A percentile compares a stretch with the other conserved stretches of the same genome.
phyloP scores from a whole-genome alignment of 208 protist genomes.

The Balamuthia mandrillaris region DNA sequence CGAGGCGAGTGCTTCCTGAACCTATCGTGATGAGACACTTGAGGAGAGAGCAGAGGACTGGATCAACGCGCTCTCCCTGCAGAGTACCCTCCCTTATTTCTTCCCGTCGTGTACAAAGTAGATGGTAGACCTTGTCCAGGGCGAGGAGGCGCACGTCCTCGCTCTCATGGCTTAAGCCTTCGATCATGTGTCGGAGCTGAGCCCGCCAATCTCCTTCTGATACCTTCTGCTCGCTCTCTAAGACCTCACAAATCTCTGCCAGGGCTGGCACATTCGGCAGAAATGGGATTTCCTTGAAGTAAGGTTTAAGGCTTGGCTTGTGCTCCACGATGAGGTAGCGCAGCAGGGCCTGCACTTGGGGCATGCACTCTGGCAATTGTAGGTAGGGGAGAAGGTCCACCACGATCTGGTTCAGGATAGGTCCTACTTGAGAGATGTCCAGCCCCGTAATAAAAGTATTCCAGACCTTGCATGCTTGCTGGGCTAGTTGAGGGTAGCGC shows the following conservation, averaged over 20 bases:
- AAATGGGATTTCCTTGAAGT: conserved; percentile 52
- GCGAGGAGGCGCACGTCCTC: conserved; percentile 13
- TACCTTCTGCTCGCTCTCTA: not conserved
- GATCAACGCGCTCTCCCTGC: not conserved
- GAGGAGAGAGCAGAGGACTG: not conserved
- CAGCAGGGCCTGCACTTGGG: conserved; percentile 26
- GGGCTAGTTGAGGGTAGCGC: not conserved
- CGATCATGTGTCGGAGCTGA: conserved; percentile 8
- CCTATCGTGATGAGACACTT: not conserved
- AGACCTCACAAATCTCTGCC: not conserved
- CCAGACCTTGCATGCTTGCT: conserved; percentile 40
- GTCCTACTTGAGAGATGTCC: conserved; percentile 34
- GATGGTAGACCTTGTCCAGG: not conserved
- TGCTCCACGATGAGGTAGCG: conserved; percentile 48
- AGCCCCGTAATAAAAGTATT: conserved; percentile 42
- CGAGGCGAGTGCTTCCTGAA: not conserved
- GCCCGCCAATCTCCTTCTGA: conserved; percentile 1
- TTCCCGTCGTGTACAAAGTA: no score
- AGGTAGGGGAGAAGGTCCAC: conserved; percentile 38
- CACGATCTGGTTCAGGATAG: conserved; percentile 49
- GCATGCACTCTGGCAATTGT: not conserved
- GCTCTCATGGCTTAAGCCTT: conserved; percentile 18
- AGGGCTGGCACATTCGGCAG: conserved; percentile 30
- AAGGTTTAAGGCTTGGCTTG: not conserved
- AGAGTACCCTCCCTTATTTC: not conserved